Percentiles rank a stretch among this genome's conserved stretches.
phyloP scores from a whole-genome alignment of 2,329 filamentous ascomycete genomes.

The Lojkania enalia region DNA sequence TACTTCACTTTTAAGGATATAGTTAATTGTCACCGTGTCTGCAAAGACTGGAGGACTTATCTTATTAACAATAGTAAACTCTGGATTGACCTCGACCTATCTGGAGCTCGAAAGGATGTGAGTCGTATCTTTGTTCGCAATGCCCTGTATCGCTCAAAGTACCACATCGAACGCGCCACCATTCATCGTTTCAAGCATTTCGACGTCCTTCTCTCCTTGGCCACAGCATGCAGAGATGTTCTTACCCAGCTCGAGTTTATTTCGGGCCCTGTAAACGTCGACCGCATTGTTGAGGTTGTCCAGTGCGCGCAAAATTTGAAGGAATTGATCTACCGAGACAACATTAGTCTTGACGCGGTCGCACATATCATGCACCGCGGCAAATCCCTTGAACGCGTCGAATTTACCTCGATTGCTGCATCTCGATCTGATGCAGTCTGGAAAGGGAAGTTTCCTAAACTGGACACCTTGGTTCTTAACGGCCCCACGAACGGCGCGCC shows the following conservation, averaged over 20 bases:
- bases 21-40: conserved; percentile 58
- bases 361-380: conserved; percentile 33
- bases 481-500: not conserved
- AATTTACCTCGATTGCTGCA: conserved; percentile 15
- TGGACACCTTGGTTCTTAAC: conserved; percentile 27
- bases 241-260: conserved; percentile 40
- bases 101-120: conserved; percentile 49
- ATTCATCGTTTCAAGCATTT: conserved; percentile 44
- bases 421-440: conserved; percentile 16
- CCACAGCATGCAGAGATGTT: conserved; percentile 40
- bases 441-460: conserved; percentile 28
- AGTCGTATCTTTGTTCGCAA: conserved; percentile 46
- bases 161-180: conserved; percentile 38
- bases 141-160: conserved; percentile 47
- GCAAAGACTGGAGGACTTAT: conserved; percentile 58
- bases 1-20: conserved; percentile 57
- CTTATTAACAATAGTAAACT: conserved; percentile 52
- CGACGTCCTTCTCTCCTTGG: conserved; percentile 47
- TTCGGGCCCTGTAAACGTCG: conserved; percentile 25
- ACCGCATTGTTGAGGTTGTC: conserved; percentile 36
- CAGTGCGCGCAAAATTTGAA: conserved; percentile 29
- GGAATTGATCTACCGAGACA: conserved; percentile 27
- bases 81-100: conserved; percentile 60
- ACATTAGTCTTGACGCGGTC: conserved; percentile 30
- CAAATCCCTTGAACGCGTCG: conserved; percentile 28